Evolutionary conservation across 2,329 filamentous ascomycete species (phyloP).

Genomic region (Fusarium proliferatum): DNA sequence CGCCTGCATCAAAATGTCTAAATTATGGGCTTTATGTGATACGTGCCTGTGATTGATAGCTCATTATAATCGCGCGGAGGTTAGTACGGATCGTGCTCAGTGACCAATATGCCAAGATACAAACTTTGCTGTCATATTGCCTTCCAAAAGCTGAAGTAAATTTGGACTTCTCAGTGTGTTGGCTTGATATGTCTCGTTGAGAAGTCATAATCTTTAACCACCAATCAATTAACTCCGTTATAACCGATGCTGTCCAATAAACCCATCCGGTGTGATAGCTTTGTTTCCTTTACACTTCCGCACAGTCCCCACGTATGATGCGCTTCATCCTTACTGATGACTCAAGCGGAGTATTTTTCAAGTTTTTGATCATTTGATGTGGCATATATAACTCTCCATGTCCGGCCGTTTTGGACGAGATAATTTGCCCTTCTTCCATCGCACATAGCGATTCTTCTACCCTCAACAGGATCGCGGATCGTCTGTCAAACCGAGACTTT

Average conservation of each 20-base stretch:
- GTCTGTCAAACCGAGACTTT: fast-evolving
- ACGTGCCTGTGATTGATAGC: not conserved
- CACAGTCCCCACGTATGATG: fast-evolving
- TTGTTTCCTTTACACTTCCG: not conserved
- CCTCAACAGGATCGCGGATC: not conserved
- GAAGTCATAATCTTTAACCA: too few relatives aligned
- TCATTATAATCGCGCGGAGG: not conserved
- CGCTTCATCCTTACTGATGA: not conserved
- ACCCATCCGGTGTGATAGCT: fast-evolving
- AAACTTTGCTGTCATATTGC: too few relatives aligned
- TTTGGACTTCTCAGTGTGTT: too few relatives aligned
- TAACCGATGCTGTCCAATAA: not conserved
- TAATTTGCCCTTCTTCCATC: fast-evolving
- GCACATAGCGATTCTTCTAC: fast-evolving
- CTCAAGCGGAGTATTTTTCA: not conserved
- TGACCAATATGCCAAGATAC: too few relatives aligned
- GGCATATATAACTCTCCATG: not conserved
- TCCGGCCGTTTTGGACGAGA: fast-evolving
- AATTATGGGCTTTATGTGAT: fast-evolving
- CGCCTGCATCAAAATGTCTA: not conserved
- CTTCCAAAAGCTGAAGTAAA: too few relatives aligned
- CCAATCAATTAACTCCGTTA: too few relatives aligned
- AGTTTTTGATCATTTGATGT: not conserved
- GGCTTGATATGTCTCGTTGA: too few relatives aligned
- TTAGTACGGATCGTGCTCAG: fast-evolving